Evolutionary conservation across 306 rosid species (phyloP), one percentile per base, ranked within the genome.

Genomic region (Cucumis cinereus): DNA sequence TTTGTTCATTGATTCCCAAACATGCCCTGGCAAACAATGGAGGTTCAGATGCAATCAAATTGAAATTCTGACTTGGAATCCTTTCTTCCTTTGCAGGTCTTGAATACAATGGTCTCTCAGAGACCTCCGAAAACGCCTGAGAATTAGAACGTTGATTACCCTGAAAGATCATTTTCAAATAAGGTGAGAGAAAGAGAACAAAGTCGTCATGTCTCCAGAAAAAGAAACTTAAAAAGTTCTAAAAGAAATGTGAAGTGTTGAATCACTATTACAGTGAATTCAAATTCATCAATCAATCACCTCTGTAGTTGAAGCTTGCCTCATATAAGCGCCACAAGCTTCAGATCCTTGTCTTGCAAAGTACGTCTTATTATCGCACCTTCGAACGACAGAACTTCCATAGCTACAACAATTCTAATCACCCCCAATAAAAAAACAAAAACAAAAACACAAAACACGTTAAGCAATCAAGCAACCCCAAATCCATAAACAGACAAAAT

Each of bases 341-440:
- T 81, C 77, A 59, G 97, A 85, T 73, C 89, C 86, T 80, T 88
- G 95, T 74, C 92, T 84, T 6, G 92, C 92, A 60, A 91, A 89
- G 80, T 62, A 73, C 80, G 84, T 24, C 73, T 66, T 88, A 72
- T 84, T 89, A 67, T 86, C 91, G 36, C 82, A 28, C 81, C 94
- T 88, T 49, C 80, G 41, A 47, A 67, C 79, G 56, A 84, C 86
- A 68, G 92, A 85, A 84, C 85, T 86, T 77, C 83, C 64, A 79
- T 76, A 84, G 58, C 86, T 77, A 82, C 84, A 77, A 85, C 86
- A 86, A 71, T 86, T 89, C 97, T 91, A 86, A 68, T 9, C 54
- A 41, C 33, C 52, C 41, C 57, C 23, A 6, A 53, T 19, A 47
- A 47, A 45, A 4, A 14, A 47, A 13, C 17, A 43, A 16, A 33